These are phyloP conservation scores for Discostella stelligeroides DNA, from an alignment of 108 stramenopile species.

Conservation along the genomic window DNA sequence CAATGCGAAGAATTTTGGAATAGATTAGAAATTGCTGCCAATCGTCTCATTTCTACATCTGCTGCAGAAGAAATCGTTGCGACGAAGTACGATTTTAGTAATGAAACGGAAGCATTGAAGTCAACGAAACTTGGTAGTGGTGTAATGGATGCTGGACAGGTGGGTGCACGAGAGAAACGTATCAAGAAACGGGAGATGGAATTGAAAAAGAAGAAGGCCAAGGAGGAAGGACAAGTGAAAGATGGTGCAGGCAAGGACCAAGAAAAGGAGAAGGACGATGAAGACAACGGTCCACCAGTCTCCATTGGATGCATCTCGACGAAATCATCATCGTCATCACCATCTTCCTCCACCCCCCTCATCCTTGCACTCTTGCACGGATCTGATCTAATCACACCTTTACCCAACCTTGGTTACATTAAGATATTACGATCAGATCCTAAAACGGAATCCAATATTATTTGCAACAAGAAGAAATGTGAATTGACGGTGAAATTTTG, in stretches of 20 bases:
- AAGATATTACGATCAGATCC: conserved; percentile 33
- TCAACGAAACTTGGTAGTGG: too few relatives aligned
- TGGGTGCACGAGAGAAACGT: conserved; percentile 30
- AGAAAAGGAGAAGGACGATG: neutral
- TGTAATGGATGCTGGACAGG: conserved; percentile 61
- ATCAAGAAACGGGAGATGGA: too few relatives aligned
- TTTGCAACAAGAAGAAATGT: conserved; percentile 70
- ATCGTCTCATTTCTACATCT: conserved; percentile 50
- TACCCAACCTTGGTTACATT: conserved; percentile 27
- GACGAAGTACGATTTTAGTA: too few relatives aligned
- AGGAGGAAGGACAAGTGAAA: conserved; percentile 25
- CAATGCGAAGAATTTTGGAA: conserved; percentile 60
- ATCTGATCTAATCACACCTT: conserved; percentile 30
- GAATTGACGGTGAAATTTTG: conserved; percentile 69
- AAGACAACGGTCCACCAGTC: neutral
- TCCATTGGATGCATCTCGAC: conserved; percentile 15
- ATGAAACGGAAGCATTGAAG: too few relatives aligned
- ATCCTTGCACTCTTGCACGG: conserved; percentile 44
- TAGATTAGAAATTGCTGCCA: conserved; percentile 47
- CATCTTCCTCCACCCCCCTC: conserved; percentile 12
- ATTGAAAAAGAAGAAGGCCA: conserved; percentile 44
- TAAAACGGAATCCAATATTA: conserved; percentile 28
- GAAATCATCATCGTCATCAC: neutral
- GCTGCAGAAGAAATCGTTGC: too few relatives aligned
- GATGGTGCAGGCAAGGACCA: neutral